Evolutionary conservation across 345 rosid genomes (phyloP), one percentile per base, ranked within the genome.

Genomic region (Eucalyptus caleyi): DNA sequence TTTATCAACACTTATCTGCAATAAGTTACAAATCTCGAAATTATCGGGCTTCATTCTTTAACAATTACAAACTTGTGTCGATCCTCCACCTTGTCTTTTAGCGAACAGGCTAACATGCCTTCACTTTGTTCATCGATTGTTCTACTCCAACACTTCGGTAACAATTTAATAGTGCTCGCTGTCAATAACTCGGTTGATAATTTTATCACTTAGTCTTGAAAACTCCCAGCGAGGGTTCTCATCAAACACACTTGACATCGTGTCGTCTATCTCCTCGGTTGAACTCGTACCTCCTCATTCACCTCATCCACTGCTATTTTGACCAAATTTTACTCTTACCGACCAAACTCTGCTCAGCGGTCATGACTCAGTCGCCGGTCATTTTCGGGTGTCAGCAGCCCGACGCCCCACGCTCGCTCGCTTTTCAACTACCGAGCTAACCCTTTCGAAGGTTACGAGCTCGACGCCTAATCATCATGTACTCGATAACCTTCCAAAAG

Each of bases 1-100:
- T 62, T 13, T 30, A 13, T 0, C 18, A 0, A 13, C 72, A 27
- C 34, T 62, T 13, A 30, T 27, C 0, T 30, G 34, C 18, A 13
- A 62, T 8, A 62, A 24, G 6, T 65, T 65, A 65, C 37, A n/a
- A n/a, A 65, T 65, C 40, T n/a, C 0, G 37, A 65, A 65, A 16
- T n/a, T 15, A 15, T 65, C n/a, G 40, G 40, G 10, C 77, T 65
- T 65, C 77, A 65, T 8, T 65, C 77, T 30, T 62, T 30, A 62
- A 30, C 34, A 30, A 14, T 62, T 7, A 62, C 34, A 62, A 62
- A 62, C 37, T 62, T 30, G 5, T 30, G 37, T 62, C 19, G 37
- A 30, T 30, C 72, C 15, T 62, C 19, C 72, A 62, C 72, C 72
- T 62, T 62, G 18, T 62, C 72, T 62, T 30, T 62, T n/a, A 30